These are phyloP conservation scores for Boletales sp. DNA, from an alignment of 768 basidiomycete genomes.

Conservation along the genomic window DNA sequence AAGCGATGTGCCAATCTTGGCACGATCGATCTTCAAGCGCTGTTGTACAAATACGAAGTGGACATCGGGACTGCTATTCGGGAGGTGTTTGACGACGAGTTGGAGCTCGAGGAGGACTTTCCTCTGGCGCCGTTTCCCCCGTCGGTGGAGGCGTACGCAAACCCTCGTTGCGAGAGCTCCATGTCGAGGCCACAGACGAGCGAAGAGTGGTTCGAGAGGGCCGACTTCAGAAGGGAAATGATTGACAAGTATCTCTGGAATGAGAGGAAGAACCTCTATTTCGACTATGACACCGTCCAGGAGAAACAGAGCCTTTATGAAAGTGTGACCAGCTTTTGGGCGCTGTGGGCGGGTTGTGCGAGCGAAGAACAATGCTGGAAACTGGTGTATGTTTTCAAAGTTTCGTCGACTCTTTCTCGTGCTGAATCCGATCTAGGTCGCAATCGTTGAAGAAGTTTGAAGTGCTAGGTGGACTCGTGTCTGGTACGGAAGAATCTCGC, in stretches of 20 bases:
- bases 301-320: conserved; percentile 93
- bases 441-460: conserved; percentile 93
- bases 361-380: conserved; percentile 94
- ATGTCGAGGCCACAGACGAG: conserved; percentile 62
- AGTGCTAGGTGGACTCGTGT: conserved; percentile 90
- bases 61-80: conserved; percentile 98
- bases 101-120: conserved; percentile 93
- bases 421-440: conserved; percentile 46
- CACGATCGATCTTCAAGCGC: conserved; percentile 91
- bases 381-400: conserved; percentile 67
- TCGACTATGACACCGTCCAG: conserved; percentile 92
- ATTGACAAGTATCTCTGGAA: conserved; percentile 98
- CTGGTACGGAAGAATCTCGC: conserved; percentile 94
- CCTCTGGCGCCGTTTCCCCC: conserved; percentile 89
- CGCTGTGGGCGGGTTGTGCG: conserved; percentile 96
- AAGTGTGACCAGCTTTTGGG: conserved; percentile 95
- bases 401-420: background rate
- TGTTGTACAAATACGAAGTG: conserved; percentile 97
- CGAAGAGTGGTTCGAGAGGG: conserved; percentile 91
- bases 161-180: conserved; percentile 57
- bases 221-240: conserved; percentile 73
- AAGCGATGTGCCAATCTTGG: conserved; percentile 96
- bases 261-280: conserved; percentile 90
- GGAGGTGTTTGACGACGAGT: conserved; percentile 89
- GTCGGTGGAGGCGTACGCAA: conserved; percentile 64